Percentiles rank a stretch among this genome's conserved stretches.
phyloP scores from a whole-genome alignment of 2,329 filamentous ascomycete genomes.

The Penicillium sp. region DNA sequence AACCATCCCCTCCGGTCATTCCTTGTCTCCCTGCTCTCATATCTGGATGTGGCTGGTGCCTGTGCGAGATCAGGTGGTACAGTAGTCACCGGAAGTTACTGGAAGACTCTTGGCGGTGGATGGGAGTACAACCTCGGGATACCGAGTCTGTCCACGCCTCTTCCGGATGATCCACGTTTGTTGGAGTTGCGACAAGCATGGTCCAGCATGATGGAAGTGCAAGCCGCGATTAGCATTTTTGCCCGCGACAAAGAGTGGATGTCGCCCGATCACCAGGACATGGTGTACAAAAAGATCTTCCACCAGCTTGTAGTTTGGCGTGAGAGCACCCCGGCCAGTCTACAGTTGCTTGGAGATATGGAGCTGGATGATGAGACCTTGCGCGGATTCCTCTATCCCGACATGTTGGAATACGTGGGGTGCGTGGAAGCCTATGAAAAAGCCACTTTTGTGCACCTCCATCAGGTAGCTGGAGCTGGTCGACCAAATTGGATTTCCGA shows the following conservation, averaged over 20 bases:
- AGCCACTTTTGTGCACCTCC: slow-evolving; percentile 37
- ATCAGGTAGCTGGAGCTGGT: slow-evolving; percentile 34
- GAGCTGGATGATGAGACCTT: slow-evolving; percentile 32
- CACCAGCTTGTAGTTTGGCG: slow-evolving; percentile 33
- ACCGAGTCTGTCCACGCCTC: slow-evolving; percentile 28
- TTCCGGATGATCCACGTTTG: slow-evolving; percentile 25
- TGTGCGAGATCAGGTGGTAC: slow-evolving; percentile 42
- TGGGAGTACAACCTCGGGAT: slow-evolving; percentile 43
- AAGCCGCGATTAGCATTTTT: slow-evolving; percentile 34
- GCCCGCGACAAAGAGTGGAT: slow-evolving; percentile 38
- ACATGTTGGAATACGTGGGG: slow-evolving; percentile 37
- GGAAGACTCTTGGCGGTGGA: slow-evolving; percentile 39
- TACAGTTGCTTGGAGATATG: slow-evolving; percentile 29
- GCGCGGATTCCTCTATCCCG: slow-evolving; percentile 28
- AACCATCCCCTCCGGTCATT: slow-evolving; percentile 39
- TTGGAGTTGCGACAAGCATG: slow-evolving; percentile 33
- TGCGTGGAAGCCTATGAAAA: slow-evolving; percentile 42
- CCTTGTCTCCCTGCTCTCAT: slow-evolving; percentile 43
- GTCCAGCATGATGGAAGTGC: slow-evolving; percentile 39
- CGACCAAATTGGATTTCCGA: slow-evolving; percentile 31
- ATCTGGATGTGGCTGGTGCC: slow-evolving; percentile 43
- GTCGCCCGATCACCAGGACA: slow-evolving; percentile 31
- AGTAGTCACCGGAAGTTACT: slow-evolving; percentile 41
- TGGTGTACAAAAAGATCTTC: slow-evolving; percentile 32
- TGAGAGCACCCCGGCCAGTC: slow-evolving; percentile 28